Base-by-base conservation (phyloP, 2,329 filamentous ascomycete genomes). In the Geosmithia morbida region DNA sequence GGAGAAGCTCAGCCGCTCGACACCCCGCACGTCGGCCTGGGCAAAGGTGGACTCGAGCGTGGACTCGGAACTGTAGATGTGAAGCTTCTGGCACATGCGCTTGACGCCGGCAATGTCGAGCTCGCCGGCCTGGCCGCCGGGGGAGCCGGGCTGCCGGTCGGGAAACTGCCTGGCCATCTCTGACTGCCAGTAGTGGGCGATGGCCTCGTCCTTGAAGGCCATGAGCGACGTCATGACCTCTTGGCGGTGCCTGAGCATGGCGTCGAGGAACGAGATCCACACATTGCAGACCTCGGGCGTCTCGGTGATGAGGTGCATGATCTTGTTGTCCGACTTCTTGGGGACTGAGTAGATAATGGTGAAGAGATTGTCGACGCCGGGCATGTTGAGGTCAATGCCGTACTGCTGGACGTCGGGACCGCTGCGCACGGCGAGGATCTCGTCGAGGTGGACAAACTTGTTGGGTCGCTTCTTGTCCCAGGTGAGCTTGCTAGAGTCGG, bases 371-470 rank as follows among this genome's bases (percentile, higher is more conserved):
- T 80, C 75, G 6, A 77, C 68, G 46, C 82, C 75, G 1, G 81
- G 67, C 19, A 92, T 69, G 40, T 80, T 78, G 58, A 85, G 86
- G 61, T 96, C 89, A 56, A 90, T 81, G 41, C 87, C 83, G 60
- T 95, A 94, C 60, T 94, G 90, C 49, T 85, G 80, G 17, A 90
- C 87, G 59, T 97, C 87, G 13, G 77, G 76, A 17, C 87, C 88
- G 33, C 82, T 79, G 51, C 89, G 81, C 44, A 97, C 88, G 58
- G 95, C 88, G 57, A 86, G 84, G 57, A 98, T 90, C 61, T 97
- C 88, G 57, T 98, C 92, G 52, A 98, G 86, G 62, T 94, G 94
- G 53, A 98, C 84, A 47, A 79, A 81, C 61, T 96, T 97, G 20
- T 80, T 77, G 1, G 85, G 81, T 37, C 86, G 81, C 8, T 75